phyloP scores from a whole-genome alignment of 2,329 filamentous ascomycete genomes.

The Pleochaeta shiraiana region DNA sequence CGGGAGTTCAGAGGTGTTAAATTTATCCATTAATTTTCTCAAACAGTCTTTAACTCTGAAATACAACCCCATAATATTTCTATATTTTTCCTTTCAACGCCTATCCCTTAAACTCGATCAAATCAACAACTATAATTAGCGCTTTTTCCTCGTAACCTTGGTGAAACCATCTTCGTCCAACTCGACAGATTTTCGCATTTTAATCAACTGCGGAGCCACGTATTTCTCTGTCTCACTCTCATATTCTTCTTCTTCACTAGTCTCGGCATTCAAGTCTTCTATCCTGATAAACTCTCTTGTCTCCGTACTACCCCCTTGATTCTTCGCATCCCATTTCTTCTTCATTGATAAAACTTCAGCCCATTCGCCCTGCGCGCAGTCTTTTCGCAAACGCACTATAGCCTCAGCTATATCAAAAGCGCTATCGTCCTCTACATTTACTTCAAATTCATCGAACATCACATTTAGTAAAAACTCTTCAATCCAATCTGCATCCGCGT shows the following conservation, averaged over 20 bases:
- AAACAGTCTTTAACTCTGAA: too few relatives aligned
- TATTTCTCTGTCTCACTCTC: conserved; percentile 42
- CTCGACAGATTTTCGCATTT: conserved; percentile 40
- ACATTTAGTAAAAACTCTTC: conserved; percentile 73
- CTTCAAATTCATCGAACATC: conserved; percentile 91
- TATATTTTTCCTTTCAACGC: too few relatives aligned
- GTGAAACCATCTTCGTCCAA: conserved; percentile 69
- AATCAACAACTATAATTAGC: conserved; percentile 8
- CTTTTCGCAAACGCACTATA: conserved; percentile 44
- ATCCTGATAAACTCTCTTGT: conserved; percentile 25
- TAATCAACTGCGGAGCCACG: conserved; percentile 41
- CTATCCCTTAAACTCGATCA: too few relatives aligned
- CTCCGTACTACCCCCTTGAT: conserved; percentile 29
- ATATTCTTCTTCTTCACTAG: conserved; percentile 37
- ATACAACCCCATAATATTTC: too few relatives aligned
- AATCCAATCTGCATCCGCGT: conserved; percentile 55
- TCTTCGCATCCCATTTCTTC: conserved; percentile 36
- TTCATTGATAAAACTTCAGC: conserved; percentile 41
- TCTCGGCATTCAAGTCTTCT: conserved; percentile 32
- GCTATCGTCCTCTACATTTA: conserved; percentile 77
- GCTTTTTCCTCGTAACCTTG: conserved; percentile 47
- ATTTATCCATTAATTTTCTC: neutral
- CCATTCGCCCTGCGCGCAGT: conserved; percentile 43
- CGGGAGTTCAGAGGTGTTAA: too few relatives aligned
- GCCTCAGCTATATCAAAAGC: conserved; percentile 49